Evolutionary conservation across 257 asterid species (phyloP).

Genomic region (Leptodermis oblonga): DNA sequence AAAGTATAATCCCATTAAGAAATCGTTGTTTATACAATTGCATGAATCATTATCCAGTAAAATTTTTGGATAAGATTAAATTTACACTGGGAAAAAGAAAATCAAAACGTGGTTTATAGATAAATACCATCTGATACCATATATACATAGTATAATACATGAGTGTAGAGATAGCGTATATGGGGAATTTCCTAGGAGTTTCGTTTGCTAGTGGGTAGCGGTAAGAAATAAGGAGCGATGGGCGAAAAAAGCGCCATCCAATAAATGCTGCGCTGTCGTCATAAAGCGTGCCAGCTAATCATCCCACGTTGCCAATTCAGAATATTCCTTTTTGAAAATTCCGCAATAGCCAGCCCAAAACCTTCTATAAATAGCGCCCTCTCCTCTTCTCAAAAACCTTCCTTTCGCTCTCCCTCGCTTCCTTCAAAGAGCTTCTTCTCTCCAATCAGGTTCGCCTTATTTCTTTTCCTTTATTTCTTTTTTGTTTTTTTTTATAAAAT

Average conservation of each 20-base stretch:
- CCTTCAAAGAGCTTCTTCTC: not conserved
- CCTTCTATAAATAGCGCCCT: slow-evolving; percentile 22
- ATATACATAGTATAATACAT: no score
- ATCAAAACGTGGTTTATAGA: no score
- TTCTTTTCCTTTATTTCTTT: not conserved
- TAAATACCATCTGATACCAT: no score
- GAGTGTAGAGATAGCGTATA: no score
- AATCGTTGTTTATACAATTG: no score
- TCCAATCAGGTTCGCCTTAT: slow-evolving; percentile 8
- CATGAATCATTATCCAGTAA: no score
- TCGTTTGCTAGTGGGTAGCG: not conserved
- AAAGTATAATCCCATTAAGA: no score
- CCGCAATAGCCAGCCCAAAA: not conserved
- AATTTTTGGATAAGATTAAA: no score
- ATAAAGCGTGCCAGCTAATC: slow-evolving; percentile 9
- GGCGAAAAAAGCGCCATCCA: not conserved
- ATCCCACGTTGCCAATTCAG: not conserved
- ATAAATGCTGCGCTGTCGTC: not conserved
- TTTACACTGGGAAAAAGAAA: no score
- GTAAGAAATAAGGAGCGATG: not conserved
- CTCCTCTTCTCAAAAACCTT: not conserved
- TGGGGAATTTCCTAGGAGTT: not conserved
- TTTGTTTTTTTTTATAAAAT: no score
- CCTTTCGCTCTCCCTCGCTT: not conserved
- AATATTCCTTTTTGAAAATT: slow-evolving; percentile 15